Conservation (phyloP, 164 flowering plant genomes). For the Berberis vulgaris region DNA sequence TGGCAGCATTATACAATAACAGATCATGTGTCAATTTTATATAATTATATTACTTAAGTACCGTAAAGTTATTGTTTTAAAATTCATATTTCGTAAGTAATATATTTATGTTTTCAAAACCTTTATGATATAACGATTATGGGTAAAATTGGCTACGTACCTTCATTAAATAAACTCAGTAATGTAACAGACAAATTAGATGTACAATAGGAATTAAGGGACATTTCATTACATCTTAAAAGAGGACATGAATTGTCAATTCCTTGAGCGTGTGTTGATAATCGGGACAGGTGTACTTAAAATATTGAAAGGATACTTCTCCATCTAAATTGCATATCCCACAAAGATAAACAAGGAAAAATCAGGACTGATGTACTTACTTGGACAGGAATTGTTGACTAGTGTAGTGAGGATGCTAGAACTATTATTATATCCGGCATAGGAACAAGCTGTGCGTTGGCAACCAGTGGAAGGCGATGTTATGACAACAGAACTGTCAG, state of each 20-base stretch:
- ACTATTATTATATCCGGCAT: conserved; percentile 46
- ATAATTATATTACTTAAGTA: background rate
- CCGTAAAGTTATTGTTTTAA: background rate
- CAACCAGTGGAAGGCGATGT: conserved; percentile 15
- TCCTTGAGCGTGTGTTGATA: background rate
- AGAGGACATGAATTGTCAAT: background rate
- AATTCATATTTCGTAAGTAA: background rate
- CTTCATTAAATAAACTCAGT: no score
- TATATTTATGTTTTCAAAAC: no score
- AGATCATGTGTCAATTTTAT: background rate
- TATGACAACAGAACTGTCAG: conserved; percentile 28
- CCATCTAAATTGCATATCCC: background rate
- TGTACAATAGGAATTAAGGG: no score
- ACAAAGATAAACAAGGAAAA: background rate
- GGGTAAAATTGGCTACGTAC: no score
- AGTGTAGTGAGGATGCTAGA: conserved; percentile 31
- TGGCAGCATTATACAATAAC: background rate
- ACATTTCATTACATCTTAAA: no score
- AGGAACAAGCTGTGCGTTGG: conserved; percentile 33
- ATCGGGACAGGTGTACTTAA: background rate
- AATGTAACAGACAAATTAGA: no score
- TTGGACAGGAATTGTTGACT: conserved; percentile 33
- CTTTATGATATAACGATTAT: no score
- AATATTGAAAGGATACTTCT: no score
- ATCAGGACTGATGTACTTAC: conserved; percentile 17